Percentiles rank a stretch among this genome's conserved stretches.
Conservation (phyloP, 345 rosid species). For the Gossypium rotundifolium region DNA sequence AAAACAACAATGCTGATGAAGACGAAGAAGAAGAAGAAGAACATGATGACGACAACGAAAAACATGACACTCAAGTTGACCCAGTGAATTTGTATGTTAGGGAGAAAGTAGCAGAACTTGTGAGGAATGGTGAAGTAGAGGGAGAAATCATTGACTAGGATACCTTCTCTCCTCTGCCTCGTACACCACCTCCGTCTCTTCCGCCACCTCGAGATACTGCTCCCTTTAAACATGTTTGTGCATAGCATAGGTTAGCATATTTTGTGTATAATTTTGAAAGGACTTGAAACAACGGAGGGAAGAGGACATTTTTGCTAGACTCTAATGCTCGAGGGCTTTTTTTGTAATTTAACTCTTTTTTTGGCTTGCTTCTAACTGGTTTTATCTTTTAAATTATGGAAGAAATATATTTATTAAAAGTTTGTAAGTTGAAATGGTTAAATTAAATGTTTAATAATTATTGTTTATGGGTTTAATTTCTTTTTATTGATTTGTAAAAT, state of each 20-base stretch:
- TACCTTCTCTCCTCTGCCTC: not conserved
- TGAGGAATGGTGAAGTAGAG: slow-evolving; percentile 37
- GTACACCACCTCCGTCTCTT: not conserved
- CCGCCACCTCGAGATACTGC: not conserved
- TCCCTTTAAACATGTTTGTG: not conserved
- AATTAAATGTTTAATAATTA: no score
- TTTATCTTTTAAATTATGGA: no score
- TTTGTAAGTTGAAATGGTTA: no score
- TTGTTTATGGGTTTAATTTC: no score
- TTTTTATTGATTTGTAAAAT: no score
- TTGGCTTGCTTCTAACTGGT: no score
- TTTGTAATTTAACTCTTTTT: not conserved
- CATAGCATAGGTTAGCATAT: not conserved
- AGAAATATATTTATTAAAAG: no score
- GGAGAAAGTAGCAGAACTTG: slow-evolving; percentile 12
- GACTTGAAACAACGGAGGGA: not conserved
- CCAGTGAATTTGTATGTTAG: not conserved
- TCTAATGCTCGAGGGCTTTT: not conserved
- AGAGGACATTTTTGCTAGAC: not conserved
- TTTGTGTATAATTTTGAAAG: not conserved
- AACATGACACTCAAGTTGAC: slow-evolving; percentile 4
- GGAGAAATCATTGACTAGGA: slow-evolving; percentile 57
- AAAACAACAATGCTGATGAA: not conserved
- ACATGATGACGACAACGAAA: not conserved
- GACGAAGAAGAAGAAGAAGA: not conserved